Base-by-base conservation (phyloP, 208 protist species). In the Strigomonas culicis region DNA sequence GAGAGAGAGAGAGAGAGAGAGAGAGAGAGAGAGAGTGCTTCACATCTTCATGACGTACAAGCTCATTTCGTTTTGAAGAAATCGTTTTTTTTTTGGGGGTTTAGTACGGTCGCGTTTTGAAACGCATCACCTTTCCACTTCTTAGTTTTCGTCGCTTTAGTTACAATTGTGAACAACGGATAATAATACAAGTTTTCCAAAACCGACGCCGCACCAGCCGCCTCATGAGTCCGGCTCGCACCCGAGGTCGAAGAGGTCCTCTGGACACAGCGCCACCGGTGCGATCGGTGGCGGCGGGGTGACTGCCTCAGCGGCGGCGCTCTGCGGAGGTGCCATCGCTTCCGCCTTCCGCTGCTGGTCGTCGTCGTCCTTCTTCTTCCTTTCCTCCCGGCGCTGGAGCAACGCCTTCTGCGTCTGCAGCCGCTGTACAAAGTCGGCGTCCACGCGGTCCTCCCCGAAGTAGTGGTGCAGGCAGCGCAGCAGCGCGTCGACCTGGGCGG, bases 381-480 rank as follows among this genome's bases (percentile, higher is more conserved):
- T 22, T 22, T 47, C 36, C 49, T 8, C 21, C 39, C 57, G 1
- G 0, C 27, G 32, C 21, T 30, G 31, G 0, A 92, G 51, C 17
- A 59, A 13, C 13, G 7, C 59, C 21, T 51, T 66, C 70, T 94
- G 88, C 1, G 52, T 62, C 36, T 75, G 24, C 25, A 94, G 80
- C 10, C 88, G 84, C 21, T 75, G 60, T 13, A 91, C 68, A 61
- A 94, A 94, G 60, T 94, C 88, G 6, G 17, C 43, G 57, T 94
- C 88, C 2, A 90, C 73, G 30, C 59, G 63, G 22, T 70, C 63
- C 6, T 77, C 71, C 2, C 77, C 77, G 57, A 80, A 89, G 55
- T 83, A 87, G 56, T 79, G 63, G 8, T 61, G 50, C 36, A 94
- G 50, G 63, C 84, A 94, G 11, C 84, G 81, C 53, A 82, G 53